These are phyloP conservation scores for Pleurozium schreberi DNA, from an alignment of 225 moss, liverwort and hornwort species.

Conservation along the genomic window DNA sequence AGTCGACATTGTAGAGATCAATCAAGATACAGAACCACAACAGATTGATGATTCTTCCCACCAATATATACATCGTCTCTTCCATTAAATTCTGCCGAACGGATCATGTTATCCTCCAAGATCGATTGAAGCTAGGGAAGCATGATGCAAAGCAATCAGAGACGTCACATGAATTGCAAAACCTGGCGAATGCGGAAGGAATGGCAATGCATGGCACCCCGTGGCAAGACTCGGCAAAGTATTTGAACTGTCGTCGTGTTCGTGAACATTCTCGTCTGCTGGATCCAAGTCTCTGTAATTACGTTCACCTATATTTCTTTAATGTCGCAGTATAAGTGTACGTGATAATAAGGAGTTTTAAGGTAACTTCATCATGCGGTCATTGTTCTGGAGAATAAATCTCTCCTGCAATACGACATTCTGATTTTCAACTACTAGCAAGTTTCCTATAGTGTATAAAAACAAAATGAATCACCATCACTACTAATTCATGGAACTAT, in stretches of 20 bases:
- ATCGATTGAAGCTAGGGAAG: not conserved
- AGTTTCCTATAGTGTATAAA: not conserved
- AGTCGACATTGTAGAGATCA: not conserved
- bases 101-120: not conserved
- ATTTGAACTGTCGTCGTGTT: not conserved
- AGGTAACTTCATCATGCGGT: not conserved
- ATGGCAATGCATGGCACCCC: not conserved
- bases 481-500: not conserved
- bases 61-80: not conserved
- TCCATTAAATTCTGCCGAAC: not conserved
- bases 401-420: not conserved
- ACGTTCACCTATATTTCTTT: not conserved
- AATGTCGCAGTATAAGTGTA: not conserved
- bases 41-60: not conserved
- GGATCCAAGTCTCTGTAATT: not conserved
- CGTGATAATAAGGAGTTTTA: not conserved
- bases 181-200: not conserved
- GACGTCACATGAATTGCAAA: not conserved
- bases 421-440: not conserved
- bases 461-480: not conserved
- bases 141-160: not conserved
- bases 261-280: not conserved
- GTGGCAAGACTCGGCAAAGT: not conserved
- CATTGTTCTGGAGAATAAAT: not conserved
- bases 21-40: not conserved